Percentiles rank a stretch among this genome's conserved stretches.
Evolutionary conservation across 495 filamentous ascomycete genomes (phyloP).

Genomic region (Podospora pseudopauciseta): DNA sequence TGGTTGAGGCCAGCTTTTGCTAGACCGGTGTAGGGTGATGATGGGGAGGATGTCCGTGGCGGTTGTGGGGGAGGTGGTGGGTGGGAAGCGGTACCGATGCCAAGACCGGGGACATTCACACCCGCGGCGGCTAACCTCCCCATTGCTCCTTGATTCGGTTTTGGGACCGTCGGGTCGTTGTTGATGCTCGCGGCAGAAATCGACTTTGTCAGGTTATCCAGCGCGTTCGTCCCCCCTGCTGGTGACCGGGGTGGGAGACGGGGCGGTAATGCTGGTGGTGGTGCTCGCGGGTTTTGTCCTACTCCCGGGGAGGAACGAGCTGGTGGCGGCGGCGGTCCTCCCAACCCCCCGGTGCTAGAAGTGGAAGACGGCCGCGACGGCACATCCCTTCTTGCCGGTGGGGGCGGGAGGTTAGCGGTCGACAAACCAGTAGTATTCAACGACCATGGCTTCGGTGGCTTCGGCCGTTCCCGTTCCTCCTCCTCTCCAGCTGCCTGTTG

Average conservation of each 20-base stretch:
- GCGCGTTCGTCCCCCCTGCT: not conserved
- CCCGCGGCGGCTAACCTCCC: slow-evolving; percentile 70
- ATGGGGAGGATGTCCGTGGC: slow-evolving; percentile 17
- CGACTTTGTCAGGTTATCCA: not conserved
- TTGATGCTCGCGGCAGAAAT: not conserved
- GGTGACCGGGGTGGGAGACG: slow-evolving; percentile 44
- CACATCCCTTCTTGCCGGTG: slow-evolving; percentile 58
- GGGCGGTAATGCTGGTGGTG: slow-evolving; percentile 69
- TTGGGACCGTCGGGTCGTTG: slow-evolving; percentile 21
- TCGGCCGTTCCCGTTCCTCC: slow-evolving; percentile 39
- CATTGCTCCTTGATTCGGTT: slow-evolving; percentile 61
- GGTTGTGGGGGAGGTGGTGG: slow-evolving; percentile 22
- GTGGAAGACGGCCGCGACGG: slow-evolving; percentile 1
- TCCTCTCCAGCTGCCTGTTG: not conserved
- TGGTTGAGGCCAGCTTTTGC: slow-evolving; percentile 18
- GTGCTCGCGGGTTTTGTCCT: not conserved
- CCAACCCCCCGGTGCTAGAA: not conserved
- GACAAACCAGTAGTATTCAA: slow-evolving; percentile 67
- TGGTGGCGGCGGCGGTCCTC: slow-evolving; percentile 23
- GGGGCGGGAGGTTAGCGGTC: slow-evolving; percentile 65
- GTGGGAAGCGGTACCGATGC: slow-evolving; percentile 51
- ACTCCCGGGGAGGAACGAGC: slow-evolving; percentile 1
- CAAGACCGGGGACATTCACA: slow-evolving; percentile 75
- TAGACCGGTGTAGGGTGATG: slow-evolving; percentile 24
- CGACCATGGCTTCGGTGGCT: slow-evolving; percentile 65